A percentile compares a stretch with the other conserved stretches of the same genome.
These are phyloP conservation scores for Gaultheria prostrata DNA, from an alignment of 148 eudicot species.

Conservation along the genomic window DNA sequence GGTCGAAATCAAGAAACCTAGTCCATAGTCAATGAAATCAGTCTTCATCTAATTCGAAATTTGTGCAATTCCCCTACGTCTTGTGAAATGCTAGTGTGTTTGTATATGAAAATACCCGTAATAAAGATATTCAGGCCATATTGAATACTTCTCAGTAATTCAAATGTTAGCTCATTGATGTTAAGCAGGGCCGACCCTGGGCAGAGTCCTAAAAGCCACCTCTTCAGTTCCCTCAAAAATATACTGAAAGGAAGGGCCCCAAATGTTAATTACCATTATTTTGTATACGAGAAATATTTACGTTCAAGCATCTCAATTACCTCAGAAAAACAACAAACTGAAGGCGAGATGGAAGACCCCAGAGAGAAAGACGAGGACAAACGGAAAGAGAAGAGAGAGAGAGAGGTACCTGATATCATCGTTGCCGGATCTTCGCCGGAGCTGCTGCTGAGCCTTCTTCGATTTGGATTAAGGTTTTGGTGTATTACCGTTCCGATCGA, in stretches of 20 bases:
- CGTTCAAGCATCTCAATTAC: not conserved
- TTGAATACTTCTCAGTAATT: not conserved
- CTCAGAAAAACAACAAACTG: not conserved
- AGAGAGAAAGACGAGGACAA: not conserved
- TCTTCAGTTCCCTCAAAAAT: not conserved
- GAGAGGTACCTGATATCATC: not conserved
- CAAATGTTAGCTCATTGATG: not conserved
- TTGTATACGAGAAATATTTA: not conserved
- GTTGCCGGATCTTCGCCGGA: not conserved
- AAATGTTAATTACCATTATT: not conserved
- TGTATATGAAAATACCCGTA: not conserved
- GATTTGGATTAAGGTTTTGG: not conserved
- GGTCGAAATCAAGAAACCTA: not conserved
- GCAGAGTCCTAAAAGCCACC: not conserved
- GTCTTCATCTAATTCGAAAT: not conserved
- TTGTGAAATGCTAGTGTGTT: not conserved
- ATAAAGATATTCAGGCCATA: not conserved
- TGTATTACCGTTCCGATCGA: not conserved
- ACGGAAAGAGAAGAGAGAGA: not conserved
- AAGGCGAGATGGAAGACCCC: not conserved
- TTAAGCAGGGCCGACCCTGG: not conserved
- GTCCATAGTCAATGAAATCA: constrained; percentile 2
- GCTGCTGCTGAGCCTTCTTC: not conserved
- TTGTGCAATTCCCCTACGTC: not conserved
- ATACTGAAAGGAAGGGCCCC: not conserved